Evolutionary conservation across 1,284 basidiomycete species (phyloP).

Genomic region (Rhodotorula sp.): DNA sequence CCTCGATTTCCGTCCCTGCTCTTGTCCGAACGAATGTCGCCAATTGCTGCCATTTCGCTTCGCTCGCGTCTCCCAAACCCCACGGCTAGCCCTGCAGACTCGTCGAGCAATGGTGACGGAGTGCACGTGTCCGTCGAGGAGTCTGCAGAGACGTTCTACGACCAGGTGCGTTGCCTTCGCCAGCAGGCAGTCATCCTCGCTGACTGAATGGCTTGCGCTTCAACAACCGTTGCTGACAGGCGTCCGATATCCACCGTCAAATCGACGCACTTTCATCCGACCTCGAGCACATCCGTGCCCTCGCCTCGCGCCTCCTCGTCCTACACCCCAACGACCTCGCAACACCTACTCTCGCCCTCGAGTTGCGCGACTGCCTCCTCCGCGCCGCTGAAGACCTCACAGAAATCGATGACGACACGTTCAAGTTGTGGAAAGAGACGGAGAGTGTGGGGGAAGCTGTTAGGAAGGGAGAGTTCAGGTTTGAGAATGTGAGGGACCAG

Average conservation of each 20-base stretch:
- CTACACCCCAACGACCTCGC: conserved; percentile 24
- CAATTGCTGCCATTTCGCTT: too few species aligned
- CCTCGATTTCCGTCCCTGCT: too few species aligned
- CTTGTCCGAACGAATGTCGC: too few species aligned
- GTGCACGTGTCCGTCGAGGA: neutral
- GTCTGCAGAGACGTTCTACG: conserved; percentile 4
- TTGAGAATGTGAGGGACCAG: neutral
- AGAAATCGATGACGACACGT: neutral
- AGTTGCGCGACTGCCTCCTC: conserved; percentile 12
- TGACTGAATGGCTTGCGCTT: neutral
- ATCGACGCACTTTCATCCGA: neutral
- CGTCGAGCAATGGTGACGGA: neutral
- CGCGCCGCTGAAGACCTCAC: neutral
- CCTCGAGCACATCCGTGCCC: conserved; percentile 7
- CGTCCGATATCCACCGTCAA: neutral
- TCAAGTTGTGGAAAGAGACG: conserved; percentile 7
- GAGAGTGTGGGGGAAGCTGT: conserved; percentile 6
- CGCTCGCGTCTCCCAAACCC: too few species aligned
- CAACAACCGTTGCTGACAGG: neutral
- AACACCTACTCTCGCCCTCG: conserved; percentile 24
- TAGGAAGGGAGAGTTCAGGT: neutral
- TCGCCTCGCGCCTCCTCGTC: conserved; percentile 8
- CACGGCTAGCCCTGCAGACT: too few species aligned
- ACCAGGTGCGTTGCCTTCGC: conserved; percentile 2
- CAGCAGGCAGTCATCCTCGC: too few species aligned